Base-by-base conservation (phyloP, 768 basidiomycete species). In the Auricularia auricula-judae region DNA sequence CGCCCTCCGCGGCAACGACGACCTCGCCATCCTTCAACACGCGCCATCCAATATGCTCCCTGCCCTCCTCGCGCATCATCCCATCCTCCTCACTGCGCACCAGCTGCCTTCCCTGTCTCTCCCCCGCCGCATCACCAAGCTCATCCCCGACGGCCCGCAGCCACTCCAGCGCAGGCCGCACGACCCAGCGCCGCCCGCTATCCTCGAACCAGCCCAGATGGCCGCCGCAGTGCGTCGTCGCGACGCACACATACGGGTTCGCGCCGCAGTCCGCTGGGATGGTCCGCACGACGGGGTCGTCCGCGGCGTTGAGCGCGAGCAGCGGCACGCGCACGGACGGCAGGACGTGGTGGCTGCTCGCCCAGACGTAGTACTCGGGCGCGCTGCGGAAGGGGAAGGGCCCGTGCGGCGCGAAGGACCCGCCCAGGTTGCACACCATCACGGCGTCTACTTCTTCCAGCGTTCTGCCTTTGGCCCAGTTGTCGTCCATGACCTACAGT, bases 201-300 rank as follows among this genome's bases (percentile, higher is more conserved):
- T 78, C 73, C 74, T 88, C 82, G 68, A 91, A 91, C 90, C 90
- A 95, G 43, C 92, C 92, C 14, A 93, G 78, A 75, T 92, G 90
- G 0, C 90, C 89, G 1, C 89, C 91, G 23, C 77, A 74, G 36
- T 77, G 73, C 0, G 91, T 91, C 59, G 86, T 70, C 23, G 77
- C 84, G 76, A 87, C 83, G 3, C 82, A 77, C 14, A 86, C 81
- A 70, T 81, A 81, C 62, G 69, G 54, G 67, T 83, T 84, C 33
- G 77, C 79, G 64, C 77, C 79, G 5, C 77, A 78, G 65, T 85
- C 79, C 72, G 81, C 79, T 36, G 88, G 88, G 44, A 87, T 78
- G 63, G 82, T 77, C 58, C 78, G 79, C 23, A 91, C 85, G 51
- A 92, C 81, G 21, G 91, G 91, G 73, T 92, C 91, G 72, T 92